Base-by-base conservation (phyloP, 768 basidiomycete species). In the Amanita pseudoporphyria region DNA sequence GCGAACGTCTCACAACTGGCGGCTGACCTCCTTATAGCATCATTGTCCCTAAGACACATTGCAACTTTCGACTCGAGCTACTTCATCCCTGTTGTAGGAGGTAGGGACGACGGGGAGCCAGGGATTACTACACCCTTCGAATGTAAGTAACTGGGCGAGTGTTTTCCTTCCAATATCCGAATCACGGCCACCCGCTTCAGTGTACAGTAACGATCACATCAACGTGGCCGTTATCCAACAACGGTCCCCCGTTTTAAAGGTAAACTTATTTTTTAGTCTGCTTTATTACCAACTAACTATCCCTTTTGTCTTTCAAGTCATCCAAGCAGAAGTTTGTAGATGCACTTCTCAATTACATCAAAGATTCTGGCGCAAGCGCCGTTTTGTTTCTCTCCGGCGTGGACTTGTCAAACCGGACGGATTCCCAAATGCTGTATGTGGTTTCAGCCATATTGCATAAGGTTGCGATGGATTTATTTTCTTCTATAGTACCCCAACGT, bases 1-100 rank as follows among this genome's bases (percentile, higher is more conserved):
- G 88, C 84, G 42, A 91, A 91, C 66, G 75, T 91, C 37, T 72
- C 80, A n/a, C 88, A 92, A 58, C 71, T 92, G 10, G 78, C 87
- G 0, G 79, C 69, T 9, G 88, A 92, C 64, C 66, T 92, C 14
- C 66, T 92, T 53, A 81, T 89, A 53, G 64, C 82, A 4, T 81
- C 83, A 1, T 68, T 87, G 41, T 70, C 70, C 26, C 71, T 92
- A 18, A 62, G 68, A 45, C 70, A 74, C 40, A 64, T 88, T 6
- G 89, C 82, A 30, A 64, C 78, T 9, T 71, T 90, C 41, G 79
- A 89, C 57, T 66, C 81, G 16, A 68, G 66, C 31, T 76, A 76
- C 53, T 71, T 85, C 28, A 72, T 87, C 6, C 85, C 89, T 3
- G 76, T 84, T n/a, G 74, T 79, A 7, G 87, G 88, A 3, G 77